These are phyloP conservation scores for Hypoxylon fuscum DNA, from an alignment of 495 filamentous ascomycete genomes.

Conservation along the genomic window DNA sequence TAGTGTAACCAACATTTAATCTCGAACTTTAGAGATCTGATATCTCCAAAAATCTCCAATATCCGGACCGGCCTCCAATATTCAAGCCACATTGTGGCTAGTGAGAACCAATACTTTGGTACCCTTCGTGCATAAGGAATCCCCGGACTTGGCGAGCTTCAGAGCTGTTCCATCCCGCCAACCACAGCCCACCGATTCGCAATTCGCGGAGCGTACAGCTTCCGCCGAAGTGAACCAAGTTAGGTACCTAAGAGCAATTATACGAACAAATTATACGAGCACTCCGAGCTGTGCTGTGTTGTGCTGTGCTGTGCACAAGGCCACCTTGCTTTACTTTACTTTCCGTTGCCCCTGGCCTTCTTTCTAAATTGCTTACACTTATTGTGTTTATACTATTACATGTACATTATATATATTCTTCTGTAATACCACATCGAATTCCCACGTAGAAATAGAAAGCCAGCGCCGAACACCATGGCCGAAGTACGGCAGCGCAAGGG, in stretches of 20 bases:
- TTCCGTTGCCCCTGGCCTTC: not conserved
- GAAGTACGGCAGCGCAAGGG: conserved; percentile 42
- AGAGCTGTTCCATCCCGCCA: conserved; percentile 13
- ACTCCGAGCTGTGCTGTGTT: not conserved
- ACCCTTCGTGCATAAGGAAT: not conserved
- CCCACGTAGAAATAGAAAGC: not conserved
- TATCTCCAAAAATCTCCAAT: too few species aligned
- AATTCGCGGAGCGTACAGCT: conserved; percentile 29
- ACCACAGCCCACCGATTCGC: conserved; percentile 29
- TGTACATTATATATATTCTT: not conserved
- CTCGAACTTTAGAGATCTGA: too few species aligned
- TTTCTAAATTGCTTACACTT: conserved; percentile 3
- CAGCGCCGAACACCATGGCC: conserved; percentile 19
- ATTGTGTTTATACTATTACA: too few species aligned
- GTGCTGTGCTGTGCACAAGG: conserved; percentile 6
- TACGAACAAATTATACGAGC: conserved; percentile 5
- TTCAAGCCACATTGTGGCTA: conserved; percentile 19
- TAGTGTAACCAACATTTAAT: not conserved
- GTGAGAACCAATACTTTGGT: not conserved
- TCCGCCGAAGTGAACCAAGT: conserved; percentile 19
- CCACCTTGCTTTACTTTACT: conserved; percentile 29
- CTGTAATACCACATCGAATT: conserved; percentile 11
- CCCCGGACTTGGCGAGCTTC: not conserved
- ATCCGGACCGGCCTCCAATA: too few species aligned
- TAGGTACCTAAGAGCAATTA: conserved; percentile 7